Percentiles rank a stretch among this genome's conserved stretches.
Conservation (phyloP, 2,329 filamentous ascomycete species). For the Aspergillus transmontanensis region DNA sequence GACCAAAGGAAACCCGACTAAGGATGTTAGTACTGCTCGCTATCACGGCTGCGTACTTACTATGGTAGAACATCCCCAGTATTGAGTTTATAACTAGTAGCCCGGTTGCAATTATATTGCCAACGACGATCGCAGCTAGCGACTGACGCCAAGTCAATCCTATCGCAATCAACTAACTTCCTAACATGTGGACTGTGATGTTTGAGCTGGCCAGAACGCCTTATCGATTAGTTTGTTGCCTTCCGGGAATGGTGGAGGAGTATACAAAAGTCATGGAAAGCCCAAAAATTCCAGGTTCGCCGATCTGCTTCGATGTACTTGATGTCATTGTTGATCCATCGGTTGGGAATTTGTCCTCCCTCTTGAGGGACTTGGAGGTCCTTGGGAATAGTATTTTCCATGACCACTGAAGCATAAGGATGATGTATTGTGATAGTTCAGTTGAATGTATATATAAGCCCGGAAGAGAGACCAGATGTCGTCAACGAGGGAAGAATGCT, state of each 20-base stretch:
- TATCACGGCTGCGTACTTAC: constrained; percentile 9
- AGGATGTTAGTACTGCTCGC: neutral
- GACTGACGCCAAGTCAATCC: constrained; percentile 37
- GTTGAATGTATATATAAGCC: neutral
- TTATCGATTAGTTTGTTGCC: constrained; percentile 16
- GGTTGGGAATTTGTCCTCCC: constrained; percentile 12
- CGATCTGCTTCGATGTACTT: constrained; percentile 49
- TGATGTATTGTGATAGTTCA: neutral
- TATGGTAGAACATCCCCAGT: constrained; percentile 47
- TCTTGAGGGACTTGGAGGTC: neutral
- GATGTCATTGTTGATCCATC: constrained; percentile 54
- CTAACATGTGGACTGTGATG: constrained; percentile 36
- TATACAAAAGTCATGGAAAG: constrained; percentile 51
- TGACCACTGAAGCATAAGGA: too few species aligned
- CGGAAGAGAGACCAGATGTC: neutral
- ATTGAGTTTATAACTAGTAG: constrained; percentile 49
- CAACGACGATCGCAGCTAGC: constrained; percentile 13
- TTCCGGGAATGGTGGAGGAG: neutral
- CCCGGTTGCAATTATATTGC: constrained; percentile 41
- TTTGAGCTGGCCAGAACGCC: constrained; percentile 53
- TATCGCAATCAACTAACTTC: constrained; percentile 37
- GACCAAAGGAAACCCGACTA: constrained; percentile 37
- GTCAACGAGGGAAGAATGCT: too few species aligned
- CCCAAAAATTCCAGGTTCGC: constrained; percentile 48
- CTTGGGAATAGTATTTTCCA: neutral